These are phyloP conservation scores for Coniochaeta prunicola DNA, from an alignment of 2,329 filamentous ascomycete genomes.

Conservation along the genomic window DNA sequence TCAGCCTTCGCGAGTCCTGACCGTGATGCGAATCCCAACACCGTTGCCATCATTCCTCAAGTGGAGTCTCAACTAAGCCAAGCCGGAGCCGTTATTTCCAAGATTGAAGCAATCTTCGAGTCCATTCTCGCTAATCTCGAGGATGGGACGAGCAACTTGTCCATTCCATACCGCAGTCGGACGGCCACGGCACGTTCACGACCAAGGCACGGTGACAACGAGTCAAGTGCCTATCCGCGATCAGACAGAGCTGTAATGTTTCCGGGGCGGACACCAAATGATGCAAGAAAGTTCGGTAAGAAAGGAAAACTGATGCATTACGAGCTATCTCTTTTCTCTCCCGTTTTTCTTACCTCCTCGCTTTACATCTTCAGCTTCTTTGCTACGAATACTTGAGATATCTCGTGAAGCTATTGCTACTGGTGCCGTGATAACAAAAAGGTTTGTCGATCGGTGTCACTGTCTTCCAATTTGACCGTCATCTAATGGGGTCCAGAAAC, in stretches of 20 bases:
- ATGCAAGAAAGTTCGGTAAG: slow-evolving; percentile 47
- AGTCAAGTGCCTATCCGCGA: background rate
- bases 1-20: background rate
- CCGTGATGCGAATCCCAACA: background rate
- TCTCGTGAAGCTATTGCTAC: slow-evolving; percentile 51
- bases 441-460: slow-evolving; percentile 45
- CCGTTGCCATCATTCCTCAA: background rate
- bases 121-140: slow-evolving; percentile 39
- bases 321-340: background rate
- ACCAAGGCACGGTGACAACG: background rate
- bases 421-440: slow-evolving; percentile 52
- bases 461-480: background rate
- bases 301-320: no score
- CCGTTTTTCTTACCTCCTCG: background rate
- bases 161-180: slow-evolving; percentile 37
- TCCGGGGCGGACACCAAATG: slow-evolving; percentile 37
- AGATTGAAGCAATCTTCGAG: slow-evolving; percentile 50
- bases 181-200: slow-evolving; percentile 1
- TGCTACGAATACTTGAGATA: slow-evolving; percentile 52
- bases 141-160: slow-evolving; percentile 31
- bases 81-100: slow-evolving; percentile 31
- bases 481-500: slow-evolving; percentile 45
- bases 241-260: slow-evolving; percentile 24
- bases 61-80: slow-evolving; percentile 4
- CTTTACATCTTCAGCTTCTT: slow-evolving; percentile 33